These are phyloP conservation scores for Trichophyton rubrum DNA, from an alignment of 2,329 filamentous ascomycete species.

Conservation along the genomic window DNA sequence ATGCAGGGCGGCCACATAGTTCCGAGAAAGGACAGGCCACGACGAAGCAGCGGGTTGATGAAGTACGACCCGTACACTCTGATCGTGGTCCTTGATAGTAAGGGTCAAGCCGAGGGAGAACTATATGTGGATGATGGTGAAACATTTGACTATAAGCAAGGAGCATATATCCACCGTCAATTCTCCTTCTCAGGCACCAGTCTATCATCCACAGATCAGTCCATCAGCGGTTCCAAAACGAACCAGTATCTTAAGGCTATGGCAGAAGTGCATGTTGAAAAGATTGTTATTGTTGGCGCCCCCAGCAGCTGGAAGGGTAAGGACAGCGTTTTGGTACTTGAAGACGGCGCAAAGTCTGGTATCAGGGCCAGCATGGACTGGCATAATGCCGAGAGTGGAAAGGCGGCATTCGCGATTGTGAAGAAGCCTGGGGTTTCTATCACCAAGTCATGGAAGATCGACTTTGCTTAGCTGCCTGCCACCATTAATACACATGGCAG, in stretches of 20 bases:
- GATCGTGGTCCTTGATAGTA: conserved; percentile 57
- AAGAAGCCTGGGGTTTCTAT: conserved; percentile 51
- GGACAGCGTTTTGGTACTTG: conserved; percentile 40
- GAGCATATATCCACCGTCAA: conserved; percentile 74
- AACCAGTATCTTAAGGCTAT: conserved; percentile 69
- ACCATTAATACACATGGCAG: neutral
- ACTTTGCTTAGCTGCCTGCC: conserved; percentile 30
- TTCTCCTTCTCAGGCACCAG: conserved; percentile 53
- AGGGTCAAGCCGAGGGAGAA: conserved; percentile 63
- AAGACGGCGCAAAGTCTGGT: conserved; percentile 35
- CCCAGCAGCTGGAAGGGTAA: conserved; percentile 58
- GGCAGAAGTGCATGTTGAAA: conserved; percentile 66
- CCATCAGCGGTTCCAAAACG: conserved; percentile 48
- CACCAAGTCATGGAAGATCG: conserved; percentile 51
- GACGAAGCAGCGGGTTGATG: conserved; percentile 80
- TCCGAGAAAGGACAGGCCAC: conserved; percentile 74
- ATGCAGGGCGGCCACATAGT: conserved; percentile 92
- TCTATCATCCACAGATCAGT: conserved; percentile 59
- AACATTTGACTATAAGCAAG: conserved; percentile 72
- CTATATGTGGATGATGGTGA: conserved; percentile 92
- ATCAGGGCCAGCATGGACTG: conserved; percentile 49
- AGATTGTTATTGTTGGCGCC: conserved; percentile 70
- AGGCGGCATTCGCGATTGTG: conserved; percentile 51
- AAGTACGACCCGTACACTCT: conserved; percentile 90
- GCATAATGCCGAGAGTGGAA: conserved; percentile 38